Base-by-base conservation (phyloP, 2,329 filamentous ascomycete species). In the Aspergillus hortae region DNA sequence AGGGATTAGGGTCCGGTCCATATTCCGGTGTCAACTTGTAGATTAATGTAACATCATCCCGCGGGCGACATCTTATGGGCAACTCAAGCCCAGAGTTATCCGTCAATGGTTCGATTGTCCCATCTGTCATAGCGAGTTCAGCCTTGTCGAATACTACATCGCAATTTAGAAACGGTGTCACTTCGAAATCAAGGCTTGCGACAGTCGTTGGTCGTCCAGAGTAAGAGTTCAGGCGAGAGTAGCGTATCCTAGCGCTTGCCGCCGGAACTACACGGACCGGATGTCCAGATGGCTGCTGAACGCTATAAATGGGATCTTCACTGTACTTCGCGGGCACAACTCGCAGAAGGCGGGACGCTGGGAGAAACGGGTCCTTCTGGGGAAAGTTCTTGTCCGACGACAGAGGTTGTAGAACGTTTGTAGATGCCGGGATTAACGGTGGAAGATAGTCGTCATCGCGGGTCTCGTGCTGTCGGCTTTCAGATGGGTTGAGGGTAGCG, bases 381-480 rank as follows among this genome's bases (percentile, higher is more conserved):
- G 64, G 63, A 27, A 80, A 65, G 2, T 72, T 69, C 41, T 77
- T 77, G 54, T 80, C 77, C 42, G 70, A 72, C 19, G 77, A 74
- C 47, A 85, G 75, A 4, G 82, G 72, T 56, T 83, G 77, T 9
- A 85, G 71, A 14, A 85, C 72, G 54, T 85, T 85, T 9, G 77
- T 68, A 1, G 82, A 80, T n/a, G 79, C 73, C 5, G 81, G 79
- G n/a, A 80, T 70, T 43, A 77, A 71, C 44, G 78, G 77, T 14
- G 78, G 75, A 6, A 85, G 71, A 57, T 82, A 81, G 44, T 79
- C 75, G 56, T 80, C 76, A 32, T 77, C 72, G 4, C 65, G 57
- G 17, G 67, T 59, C 25, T 68, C 66, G 51, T 64, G 63, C 46
- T 68, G 66, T n/a, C 67, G 60, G 30, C 57, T 65, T 46, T 76